Conservation (phyloP, 2,329 filamentous ascomycete genomes). For the Keithomyces neogunnii region DNA sequence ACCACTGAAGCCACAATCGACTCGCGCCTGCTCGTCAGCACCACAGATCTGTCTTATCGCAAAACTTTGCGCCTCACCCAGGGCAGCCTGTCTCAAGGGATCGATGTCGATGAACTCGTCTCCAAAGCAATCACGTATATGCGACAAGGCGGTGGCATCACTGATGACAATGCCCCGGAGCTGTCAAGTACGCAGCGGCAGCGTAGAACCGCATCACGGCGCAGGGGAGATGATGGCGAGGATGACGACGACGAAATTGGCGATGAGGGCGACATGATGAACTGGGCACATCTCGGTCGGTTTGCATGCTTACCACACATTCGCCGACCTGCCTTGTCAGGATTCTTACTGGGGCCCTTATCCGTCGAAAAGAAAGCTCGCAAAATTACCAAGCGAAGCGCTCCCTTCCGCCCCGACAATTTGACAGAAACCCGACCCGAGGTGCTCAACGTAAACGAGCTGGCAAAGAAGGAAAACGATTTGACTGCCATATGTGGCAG, state of each 20-base stretch:
- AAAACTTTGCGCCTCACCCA: constrained; percentile 67
- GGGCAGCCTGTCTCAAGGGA: constrained; percentile 62
- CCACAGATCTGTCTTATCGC: constrained; percentile 72
- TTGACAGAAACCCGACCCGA: constrained; percentile 67
- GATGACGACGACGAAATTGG: constrained; percentile 51
- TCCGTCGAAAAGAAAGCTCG: constrained; percentile 81
- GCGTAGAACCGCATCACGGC: constrained; percentile 24
- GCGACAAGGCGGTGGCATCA: constrained; percentile 54
- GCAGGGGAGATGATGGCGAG: constrained; percentile 35
- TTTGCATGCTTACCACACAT: constrained; percentile 68
- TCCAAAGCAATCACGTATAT: constrained; percentile 86
- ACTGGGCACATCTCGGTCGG: constrained; percentile 79
- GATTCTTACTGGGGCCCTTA: constrained; percentile 81
- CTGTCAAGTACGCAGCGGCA: constrained; percentile 41
- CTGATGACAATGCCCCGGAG: constrained; percentile 40
- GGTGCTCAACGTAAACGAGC: constrained; percentile 64
- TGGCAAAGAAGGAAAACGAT: constrained; percentile 70
- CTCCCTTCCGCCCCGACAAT: constrained; percentile 59
- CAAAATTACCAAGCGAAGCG: constrained; percentile 60
- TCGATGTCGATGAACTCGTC: constrained; percentile 88
- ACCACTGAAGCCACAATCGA: constrained; percentile 88
- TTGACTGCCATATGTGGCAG: constrained; percentile 70
- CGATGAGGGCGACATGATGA: constrained; percentile 67
- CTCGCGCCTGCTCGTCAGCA: constrained; percentile 72
- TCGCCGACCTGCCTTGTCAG: constrained; percentile 65